Evolutionary conservation across 169 alveolate species (phyloP).

Genomic region (Plasmodium vivax): DNA sequence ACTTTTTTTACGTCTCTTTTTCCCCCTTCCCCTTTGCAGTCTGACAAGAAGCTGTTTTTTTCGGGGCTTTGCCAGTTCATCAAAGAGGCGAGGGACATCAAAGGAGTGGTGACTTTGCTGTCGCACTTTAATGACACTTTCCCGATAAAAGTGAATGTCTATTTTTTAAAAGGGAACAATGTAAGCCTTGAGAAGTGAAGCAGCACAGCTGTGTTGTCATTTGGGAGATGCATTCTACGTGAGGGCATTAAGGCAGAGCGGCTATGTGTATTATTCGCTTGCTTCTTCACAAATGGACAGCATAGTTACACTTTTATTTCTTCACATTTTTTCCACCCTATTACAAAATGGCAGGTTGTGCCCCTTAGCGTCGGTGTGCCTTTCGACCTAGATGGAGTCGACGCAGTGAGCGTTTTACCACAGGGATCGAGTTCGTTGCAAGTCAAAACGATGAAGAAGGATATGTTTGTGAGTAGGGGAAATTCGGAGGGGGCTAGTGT

Average conservation of each 20-base stretch:
- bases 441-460: slow-evolving; percentile 75
- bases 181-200: slow-evolving; percentile 28
- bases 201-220: not conserved
- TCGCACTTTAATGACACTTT: slow-evolving; percentile 60
- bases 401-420: slow-evolving; percentile 77
- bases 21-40: slow-evolving; percentile 36
- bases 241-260: not conserved
- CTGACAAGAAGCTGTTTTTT: slow-evolving; percentile 76
- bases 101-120: slow-evolving; percentile 64
- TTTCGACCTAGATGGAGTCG: slow-evolving; percentile 30
- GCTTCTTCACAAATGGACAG: not conserved
- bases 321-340: not conserved
- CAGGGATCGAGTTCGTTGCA: slow-evolving; percentile 72
- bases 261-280: not conserved
- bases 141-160: slow-evolving; percentile 73
- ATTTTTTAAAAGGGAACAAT: slow-evolving; percentile 75
- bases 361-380: slow-evolving; percentile 18
- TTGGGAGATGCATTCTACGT: not conserved
- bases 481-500: slow-evolving; percentile 78
- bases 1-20: not conserved
- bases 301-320: not conserved
- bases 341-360: slow-evolving; percentile 29
- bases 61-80: slow-evolving; percentile 78
- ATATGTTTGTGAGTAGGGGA: slow-evolving; percentile 76
- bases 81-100: slow-evolving; percentile 75